These are phyloP conservation scores for Termitomyces sp. DNA, from an alignment of 768 basidiomycete species.

Conservation along the genomic window DNA sequence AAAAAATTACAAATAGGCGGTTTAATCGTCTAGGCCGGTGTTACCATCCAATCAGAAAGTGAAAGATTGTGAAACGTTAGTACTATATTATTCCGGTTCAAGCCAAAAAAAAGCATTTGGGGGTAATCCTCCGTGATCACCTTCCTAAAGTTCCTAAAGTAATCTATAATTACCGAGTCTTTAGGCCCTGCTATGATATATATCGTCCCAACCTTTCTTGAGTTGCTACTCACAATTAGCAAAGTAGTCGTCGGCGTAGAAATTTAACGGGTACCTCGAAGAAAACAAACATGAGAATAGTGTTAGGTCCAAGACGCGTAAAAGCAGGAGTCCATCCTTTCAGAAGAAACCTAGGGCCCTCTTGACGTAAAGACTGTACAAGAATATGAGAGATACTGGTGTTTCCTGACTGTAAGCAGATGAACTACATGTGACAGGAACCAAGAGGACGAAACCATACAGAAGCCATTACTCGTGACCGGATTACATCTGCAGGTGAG, in stretches of 20 bases:
- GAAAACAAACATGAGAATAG: slow-evolving; percentile 79
- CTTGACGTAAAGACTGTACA: slow-evolving; percentile 54
- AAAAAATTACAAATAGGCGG: slow-evolving; percentile 1
- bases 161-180: background rate
- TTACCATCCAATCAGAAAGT: background rate
- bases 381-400: slow-evolving; percentile 47
- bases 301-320: slow-evolving; percentile 78
- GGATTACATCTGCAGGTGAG: slow-evolving; percentile 72
- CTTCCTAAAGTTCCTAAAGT: slow-evolving; percentile 3
- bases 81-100: background rate
- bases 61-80: background rate
- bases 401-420: slow-evolving; percentile 39
- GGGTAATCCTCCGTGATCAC: background rate
- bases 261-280: slow-evolving; percentile 50
- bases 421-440: slow-evolving; percentile 3
- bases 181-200: slow-evolving; percentile 6
- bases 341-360: slow-evolving; percentile 75
- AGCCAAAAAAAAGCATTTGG: background rate
- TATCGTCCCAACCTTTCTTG: slow-evolving; percentile 51
- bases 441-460: slow-evolving; percentile 29
- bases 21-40: slow-evolving; percentile 4
- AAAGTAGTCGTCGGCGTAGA: background rate
- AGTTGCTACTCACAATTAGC: slow-evolving; percentile 47
- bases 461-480: slow-evolving; percentile 73
- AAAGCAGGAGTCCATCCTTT: slow-evolving; percentile 91